Percentiles rank a stretch among this genome's conserved stretches.
These are phyloP conservation scores for Backusella luteola DNA, from an alignment of 192 early-diverging fungal species.

Conservation along the genomic window DNA sequence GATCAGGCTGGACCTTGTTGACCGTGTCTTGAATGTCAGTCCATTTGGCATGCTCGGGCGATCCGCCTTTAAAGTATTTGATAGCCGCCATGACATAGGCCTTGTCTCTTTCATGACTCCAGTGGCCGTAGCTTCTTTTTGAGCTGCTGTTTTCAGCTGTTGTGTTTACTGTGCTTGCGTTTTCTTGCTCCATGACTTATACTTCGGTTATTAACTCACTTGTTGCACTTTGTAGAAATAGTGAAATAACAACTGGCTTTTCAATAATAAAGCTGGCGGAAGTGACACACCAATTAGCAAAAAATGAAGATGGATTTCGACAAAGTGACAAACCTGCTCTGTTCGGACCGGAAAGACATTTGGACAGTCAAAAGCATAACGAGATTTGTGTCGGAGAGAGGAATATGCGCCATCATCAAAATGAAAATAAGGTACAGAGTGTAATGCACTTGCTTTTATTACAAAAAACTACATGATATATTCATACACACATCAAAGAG, in stretches of 20 bases:
- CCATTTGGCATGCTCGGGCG: not conserved
- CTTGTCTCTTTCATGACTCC: not conserved
- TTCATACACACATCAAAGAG: no score
- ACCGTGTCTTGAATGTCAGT: conserved; percentile 5
- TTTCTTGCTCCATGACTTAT: not conserved
- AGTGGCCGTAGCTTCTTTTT: not conserved
- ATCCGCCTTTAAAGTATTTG: not conserved
- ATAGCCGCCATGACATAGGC: not conserved
- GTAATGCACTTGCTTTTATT: no score
- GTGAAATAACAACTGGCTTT: not conserved
- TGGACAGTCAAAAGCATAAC: no score
- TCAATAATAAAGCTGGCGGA: not conserved
- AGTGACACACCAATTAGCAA: not conserved
- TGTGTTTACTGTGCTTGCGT: not conserved
- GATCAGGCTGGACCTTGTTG: not conserved
- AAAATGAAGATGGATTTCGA: not conserved
- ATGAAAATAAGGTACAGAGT: no score
- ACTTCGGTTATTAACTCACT: not conserved
- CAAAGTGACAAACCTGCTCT: no score
- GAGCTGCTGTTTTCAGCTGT: not conserved
- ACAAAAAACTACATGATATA: no score
- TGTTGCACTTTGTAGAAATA: not conserved
- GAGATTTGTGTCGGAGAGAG: no score
- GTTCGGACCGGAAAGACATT: no score
- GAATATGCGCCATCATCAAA: no score